Conservation (phyloP, 768 basidiomycete genomes). For the Auriscalpium microsporum region DNA sequence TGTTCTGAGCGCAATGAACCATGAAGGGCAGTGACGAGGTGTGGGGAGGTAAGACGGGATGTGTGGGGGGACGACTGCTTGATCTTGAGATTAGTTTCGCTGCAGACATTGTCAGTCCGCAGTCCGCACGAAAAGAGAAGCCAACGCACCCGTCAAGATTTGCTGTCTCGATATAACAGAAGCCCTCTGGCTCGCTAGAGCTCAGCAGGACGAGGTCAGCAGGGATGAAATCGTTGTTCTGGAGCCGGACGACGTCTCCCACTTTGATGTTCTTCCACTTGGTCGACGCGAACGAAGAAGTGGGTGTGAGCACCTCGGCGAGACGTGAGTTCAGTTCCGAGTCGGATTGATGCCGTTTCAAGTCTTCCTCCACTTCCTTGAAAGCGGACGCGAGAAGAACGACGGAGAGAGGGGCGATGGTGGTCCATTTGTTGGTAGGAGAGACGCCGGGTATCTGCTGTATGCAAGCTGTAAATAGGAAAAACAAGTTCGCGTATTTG, state of each 20-base stretch:
- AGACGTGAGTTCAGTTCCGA: constrained; percentile 79
- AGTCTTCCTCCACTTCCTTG: constrained; percentile 92
- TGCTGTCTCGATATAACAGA: constrained; percentile 96
- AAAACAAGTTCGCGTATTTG: constrained; percentile 97
- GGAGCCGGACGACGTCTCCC: constrained; percentile 86
- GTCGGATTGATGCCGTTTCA: constrained; percentile 98
- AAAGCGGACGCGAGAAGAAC: constrained; percentile 91
- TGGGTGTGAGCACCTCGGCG: constrained; percentile 62
- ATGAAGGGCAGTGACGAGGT: constrained; percentile 59
- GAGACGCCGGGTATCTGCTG: constrained; percentile 98
- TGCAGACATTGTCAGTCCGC: constrained; percentile 20
- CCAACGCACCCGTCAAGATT: constrained; percentile 84
- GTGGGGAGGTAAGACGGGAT: constrained; percentile 65
- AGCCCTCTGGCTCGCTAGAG: constrained; percentile 91
- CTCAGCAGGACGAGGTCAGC: constrained; percentile 85
- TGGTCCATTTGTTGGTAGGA: constrained; percentile 91
- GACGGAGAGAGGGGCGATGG: constrained; percentile 80
- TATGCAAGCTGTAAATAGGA: constrained; percentile 94
- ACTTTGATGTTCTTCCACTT: constrained; percentile 89
- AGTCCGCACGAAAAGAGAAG: not conserved
- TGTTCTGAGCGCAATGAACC: constrained; percentile 91
- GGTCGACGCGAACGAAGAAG: constrained; percentile 57
- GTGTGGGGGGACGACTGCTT: constrained; percentile 91
- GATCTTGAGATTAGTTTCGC: constrained; percentile 98
- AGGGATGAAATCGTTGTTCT: constrained; percentile 90